phyloP scores from a whole-genome alignment of 495 filamentous ascomycete genomes.

The Aspergillus wentii region DNA sequence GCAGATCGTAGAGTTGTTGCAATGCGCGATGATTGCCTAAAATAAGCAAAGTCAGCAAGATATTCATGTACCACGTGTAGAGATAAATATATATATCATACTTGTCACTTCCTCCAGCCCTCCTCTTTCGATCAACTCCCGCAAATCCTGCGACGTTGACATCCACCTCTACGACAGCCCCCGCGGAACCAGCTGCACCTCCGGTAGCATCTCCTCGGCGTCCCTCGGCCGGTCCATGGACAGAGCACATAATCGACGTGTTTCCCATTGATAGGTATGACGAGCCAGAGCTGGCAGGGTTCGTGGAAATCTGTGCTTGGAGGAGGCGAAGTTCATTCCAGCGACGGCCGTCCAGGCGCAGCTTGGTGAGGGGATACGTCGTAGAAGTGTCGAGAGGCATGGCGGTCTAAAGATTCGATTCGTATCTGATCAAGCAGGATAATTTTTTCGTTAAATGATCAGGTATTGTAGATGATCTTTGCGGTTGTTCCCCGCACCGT shows the following conservation, averaged over 20 bases:
- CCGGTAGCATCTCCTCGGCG: constrained; percentile 43
- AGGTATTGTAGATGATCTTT: background rate
- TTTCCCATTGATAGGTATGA: constrained; percentile 93
- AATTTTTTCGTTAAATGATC: no score
- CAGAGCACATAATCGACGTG: constrained; percentile 91
- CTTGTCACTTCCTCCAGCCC: constrained; percentile 68
- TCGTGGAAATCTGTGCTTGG: constrained; percentile 83
- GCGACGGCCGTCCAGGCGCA: constrained; percentile 88
- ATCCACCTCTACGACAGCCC: constrained; percentile 70
- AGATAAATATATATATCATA: constrained; percentile 30
- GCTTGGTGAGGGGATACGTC: constrained; percentile 72
- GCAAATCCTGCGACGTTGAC: constrained; percentile 85
- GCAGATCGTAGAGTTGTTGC: constrained; percentile 67
- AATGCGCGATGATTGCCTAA: constrained; percentile 75
- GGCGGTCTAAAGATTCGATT: constrained; percentile 13
- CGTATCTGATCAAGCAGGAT: no score
- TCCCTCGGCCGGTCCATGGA: constrained; percentile 73
- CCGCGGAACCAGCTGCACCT: constrained; percentile 41
- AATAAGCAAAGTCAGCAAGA: constrained; percentile 7
- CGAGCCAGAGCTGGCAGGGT: constrained; percentile 84
- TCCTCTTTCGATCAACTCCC: constrained; percentile 75
- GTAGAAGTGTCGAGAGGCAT: constrained; percentile 92
- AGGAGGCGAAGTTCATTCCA: constrained; percentile 97
- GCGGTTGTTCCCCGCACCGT: constrained; percentile 13
- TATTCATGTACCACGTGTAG: background rate